Evolutionary conservation across 257 asterid genomes (phyloP).

Genomic region (Cynanchum wilfordii): DNA sequence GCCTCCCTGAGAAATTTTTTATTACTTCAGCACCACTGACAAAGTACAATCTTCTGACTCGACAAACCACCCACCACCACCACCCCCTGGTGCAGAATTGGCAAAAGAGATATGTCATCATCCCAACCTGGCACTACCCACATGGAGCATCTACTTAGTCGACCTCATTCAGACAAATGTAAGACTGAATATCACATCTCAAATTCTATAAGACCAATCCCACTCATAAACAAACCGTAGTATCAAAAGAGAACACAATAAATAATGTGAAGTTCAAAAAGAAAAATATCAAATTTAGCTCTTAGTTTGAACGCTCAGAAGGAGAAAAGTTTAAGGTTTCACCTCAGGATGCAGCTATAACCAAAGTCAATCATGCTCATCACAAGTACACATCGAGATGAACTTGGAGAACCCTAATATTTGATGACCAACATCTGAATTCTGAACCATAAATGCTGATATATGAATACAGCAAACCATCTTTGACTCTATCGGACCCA

Average conservation of each 20-base stretch:
- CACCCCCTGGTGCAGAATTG: not conserved
- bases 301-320: not conserved
- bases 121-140: no score
- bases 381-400: no score
- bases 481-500: not conserved
- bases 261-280: not conserved
- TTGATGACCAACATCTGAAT: not conserved
- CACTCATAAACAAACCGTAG: not conserved
- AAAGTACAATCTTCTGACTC: not conserved
- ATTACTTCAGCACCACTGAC: not conserved
- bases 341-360: not conserved
- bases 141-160: no score
- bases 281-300: not conserved
- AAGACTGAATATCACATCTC: no score
- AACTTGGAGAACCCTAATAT: no score
- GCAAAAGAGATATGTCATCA: no score
- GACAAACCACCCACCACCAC: not conserved
- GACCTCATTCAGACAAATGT: no score
- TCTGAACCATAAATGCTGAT: not conserved
- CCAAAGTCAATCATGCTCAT: no score
- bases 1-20: not conserved
- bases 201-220: not conserved
- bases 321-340: not conserved
- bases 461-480: not conserved
- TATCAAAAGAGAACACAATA: no score